Evolutionary conservation across 2,329 filamentous ascomycete genomes (phyloP).

Genomic region (Colletotrichum lupini): DNA sequence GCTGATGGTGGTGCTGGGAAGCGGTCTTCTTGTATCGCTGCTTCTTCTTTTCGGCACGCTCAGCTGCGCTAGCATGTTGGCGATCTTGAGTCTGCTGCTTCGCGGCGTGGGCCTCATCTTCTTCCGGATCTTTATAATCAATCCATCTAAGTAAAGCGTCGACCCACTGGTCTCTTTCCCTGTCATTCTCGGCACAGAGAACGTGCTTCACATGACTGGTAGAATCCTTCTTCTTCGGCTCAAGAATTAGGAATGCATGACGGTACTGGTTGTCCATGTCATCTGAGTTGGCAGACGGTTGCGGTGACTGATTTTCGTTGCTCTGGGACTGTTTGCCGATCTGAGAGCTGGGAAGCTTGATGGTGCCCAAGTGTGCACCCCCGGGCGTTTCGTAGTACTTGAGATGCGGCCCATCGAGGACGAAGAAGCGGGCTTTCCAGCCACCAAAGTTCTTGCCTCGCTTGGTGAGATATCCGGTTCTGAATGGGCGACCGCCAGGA

Average conservation of each 20-base stretch:
- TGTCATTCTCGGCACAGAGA: conserved; percentile 93
- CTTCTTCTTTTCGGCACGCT: conserved; percentile 41
- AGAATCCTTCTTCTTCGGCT: conserved; percentile 96
- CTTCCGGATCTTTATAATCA: conserved; percentile 74
- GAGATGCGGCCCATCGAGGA: conserved; percentile 70
- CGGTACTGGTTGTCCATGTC: conserved; percentile 94
- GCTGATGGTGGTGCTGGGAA: conserved; percentile 47
- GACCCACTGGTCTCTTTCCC: conserved; percentile 93
- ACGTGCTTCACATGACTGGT: conserved; percentile 90
- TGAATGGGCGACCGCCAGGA: conserved; percentile 74
- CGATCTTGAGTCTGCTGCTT: conserved; percentile 52
- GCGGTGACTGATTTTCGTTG: conserved; percentile 70
- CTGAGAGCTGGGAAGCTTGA: conserved; percentile 90
- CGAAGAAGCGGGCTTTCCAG: conserved; percentile 86
- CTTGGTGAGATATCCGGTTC: conserved; percentile 94
- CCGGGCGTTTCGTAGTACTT: conserved; percentile 94
- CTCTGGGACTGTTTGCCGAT: conserved; percentile 91
- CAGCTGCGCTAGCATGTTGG: conserved; percentile 46
- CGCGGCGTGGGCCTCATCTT: conserved; percentile 56
- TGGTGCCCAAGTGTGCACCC: conserved; percentile 90
- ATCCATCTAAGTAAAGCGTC: conserved; percentile 90
- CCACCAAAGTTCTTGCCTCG: conserved; percentile 98
- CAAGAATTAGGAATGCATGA: conserved; percentile 93
- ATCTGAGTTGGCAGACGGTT: conserved; percentile 66
- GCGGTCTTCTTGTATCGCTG: conserved; percentile 46